Percentiles rank a stretch among this genome's conserved stretches.
Evolutionary conservation across 192 early-diverging fungal species (phyloP).

Genomic region (Backusella sp.): DNA sequence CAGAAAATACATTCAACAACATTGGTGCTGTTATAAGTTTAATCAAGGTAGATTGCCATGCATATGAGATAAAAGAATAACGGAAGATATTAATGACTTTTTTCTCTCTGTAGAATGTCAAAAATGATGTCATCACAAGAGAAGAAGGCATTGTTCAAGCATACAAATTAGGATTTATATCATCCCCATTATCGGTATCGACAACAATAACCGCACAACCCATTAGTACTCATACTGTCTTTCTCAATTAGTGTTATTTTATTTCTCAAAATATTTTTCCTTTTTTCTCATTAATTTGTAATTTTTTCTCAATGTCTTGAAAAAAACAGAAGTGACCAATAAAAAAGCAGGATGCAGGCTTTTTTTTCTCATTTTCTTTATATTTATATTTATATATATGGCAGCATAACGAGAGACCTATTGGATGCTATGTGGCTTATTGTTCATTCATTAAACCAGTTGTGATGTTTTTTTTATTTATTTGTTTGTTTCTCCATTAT

Average conservation of each 20-base stretch:
- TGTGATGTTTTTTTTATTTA: neutral
- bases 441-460: neutral
- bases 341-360: neutral
- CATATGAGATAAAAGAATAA: conserved; percentile 11
- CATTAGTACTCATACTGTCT: conserved; percentile 2
- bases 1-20: too few species aligned
- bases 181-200: neutral
- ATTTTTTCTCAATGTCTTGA: too few species aligned
- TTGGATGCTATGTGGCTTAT: neutral
- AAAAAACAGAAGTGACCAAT: neutral
- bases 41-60: conserved; percentile 10
- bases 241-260: too few species aligned
- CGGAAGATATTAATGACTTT: conserved; percentile 1
- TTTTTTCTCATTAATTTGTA: too few species aligned
- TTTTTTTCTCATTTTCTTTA: neutral
- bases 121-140: conserved; percentile 8
- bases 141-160: conserved; percentile 6
- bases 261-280: too few species aligned
- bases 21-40: neutral
- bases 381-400: neutral
- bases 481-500: neutral
- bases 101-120: conserved; percentile 13
- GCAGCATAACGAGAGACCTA: neutral
- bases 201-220: conserved; percentile 3
- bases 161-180: conserved; percentile 3